These are phyloP conservation scores for Phyllostachys edulis DNA, from an alignment of 176 grass and related monocot species.

Conservation along the genomic window DNA sequence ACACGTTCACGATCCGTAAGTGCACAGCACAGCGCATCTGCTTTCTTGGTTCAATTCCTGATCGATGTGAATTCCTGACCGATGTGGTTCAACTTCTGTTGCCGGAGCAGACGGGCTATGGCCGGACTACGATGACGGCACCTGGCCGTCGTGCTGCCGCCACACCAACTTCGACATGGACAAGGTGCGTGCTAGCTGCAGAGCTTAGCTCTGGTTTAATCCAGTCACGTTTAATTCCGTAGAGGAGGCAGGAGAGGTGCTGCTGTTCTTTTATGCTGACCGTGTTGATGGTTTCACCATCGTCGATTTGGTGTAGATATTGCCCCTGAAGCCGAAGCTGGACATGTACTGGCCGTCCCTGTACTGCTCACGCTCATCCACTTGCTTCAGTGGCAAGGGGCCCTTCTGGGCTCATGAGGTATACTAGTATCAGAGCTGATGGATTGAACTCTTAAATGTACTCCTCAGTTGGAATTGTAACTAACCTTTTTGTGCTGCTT, in stretches of 20 bases:
- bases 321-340: constrained; percentile 29
- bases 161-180: constrained; percentile 43
- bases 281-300: not conserved
- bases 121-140: constrained; percentile 63
- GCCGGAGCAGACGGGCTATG: constrained; percentile 42
- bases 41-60: not conserved
- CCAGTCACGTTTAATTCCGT: not conserved
- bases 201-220: not conserved
- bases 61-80: not conserved
- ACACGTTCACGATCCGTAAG: constrained; percentile 90
- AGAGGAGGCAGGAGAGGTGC: not conserved
- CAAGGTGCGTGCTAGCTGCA: constrained; percentile 38
- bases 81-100: not conserved
- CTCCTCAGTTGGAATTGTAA: not conserved
- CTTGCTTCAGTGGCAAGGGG: constrained; percentile 53
- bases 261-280: not conserved
- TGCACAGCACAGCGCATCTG: not conserved
- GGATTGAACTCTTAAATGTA: not conserved
- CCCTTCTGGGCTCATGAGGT: constrained; percentile 65
- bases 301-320: constrained; percentile 18
- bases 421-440: not conserved
- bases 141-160: constrained; percentile 55
- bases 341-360: constrained; percentile 51
- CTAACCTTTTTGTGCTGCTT: constrained; percentile 24
- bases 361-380: constrained; percentile 44